Base-by-base conservation (phyloP, 441 rosid species). In the Gossypium gossypioides region DNA sequence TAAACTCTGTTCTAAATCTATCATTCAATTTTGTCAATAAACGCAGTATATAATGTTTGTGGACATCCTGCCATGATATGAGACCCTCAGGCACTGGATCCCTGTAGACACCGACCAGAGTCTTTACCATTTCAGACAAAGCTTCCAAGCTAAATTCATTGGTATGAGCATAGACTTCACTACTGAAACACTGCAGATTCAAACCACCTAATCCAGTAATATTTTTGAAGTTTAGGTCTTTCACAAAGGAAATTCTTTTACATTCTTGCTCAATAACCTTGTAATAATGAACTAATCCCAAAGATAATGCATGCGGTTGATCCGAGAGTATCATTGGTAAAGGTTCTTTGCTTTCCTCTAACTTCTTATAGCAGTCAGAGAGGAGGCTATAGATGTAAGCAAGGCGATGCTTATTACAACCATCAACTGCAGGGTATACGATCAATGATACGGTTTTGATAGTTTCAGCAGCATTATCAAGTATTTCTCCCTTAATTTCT, bases 361-460 rank as follows among this genome's bases (percentile, higher is more conserved):
- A 75, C 74, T 64, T 84, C 74, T 71, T 70, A 82, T 85, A 93
- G 91, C 99, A 91, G 64, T 87, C 91, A 50, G 90, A 82, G 54
- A 96, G 90, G 72, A 96, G 91, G 83, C 86, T 77, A 78, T 80
- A 93, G 76, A 96, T 79, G 81, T 59, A 84, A 55, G 90, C 90
- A 77, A 96, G 93, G 64, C 96, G 93, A 72, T 81, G 85, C 79
- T 96, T 96, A 81, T 91, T 87, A 85, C 81, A 75, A 56, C 99
- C 99, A 78, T 95, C 88, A 84, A 91, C 77, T 42, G 84, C 89
- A 73, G 99, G 98, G 85, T 91, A 91, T 61, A 87, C 91, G 52
- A 81, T 64, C 63, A 71, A 76, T 70, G 84, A 84, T 74, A 91
- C 66, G 44, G 85, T 81, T 76, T 85, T 83, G 79, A 93, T 85